Base-by-base conservation (phyloP, 495 filamentous ascomycete species). In the Baudoinia panamericana region DNA sequence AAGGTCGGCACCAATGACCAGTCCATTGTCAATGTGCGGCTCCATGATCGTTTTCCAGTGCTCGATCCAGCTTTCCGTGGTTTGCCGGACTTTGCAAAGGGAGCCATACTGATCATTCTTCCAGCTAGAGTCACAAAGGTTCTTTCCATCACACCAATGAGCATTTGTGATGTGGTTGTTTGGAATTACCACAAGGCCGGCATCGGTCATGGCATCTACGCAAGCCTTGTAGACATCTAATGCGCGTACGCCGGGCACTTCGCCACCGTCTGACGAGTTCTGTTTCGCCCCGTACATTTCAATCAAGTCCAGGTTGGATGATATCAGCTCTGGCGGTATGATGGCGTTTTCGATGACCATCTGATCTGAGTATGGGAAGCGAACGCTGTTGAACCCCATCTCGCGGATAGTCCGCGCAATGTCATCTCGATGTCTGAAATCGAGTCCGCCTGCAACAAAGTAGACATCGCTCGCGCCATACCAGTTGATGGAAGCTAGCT, bases 341-440 rank as follows among this genome's bases (percentile, higher is more conserved):
- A 55, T 43, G 1, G 71, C 72, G 44, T 76, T 75, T 0, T 51
- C 32, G 4, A 63, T 59, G 26, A 76, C 71, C 59, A 76, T 65
- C 60, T 78, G 72, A 48, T 78, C 73, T 9, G 64, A 60, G 56
- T 78, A 78, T 5, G 73, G 73, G 36, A 78, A 46, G 6, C 73
- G 62, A n/a, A 78, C 73, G 50, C 69, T 72, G 57, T 78, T 78
- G 60, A 78, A 78, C 11, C 73, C 73, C 23, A 78, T 54, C 12
- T 42, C 36, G 13, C 65, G 60, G 48, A 76, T 69, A 15, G 64
- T 64, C 16, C 39, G 22, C 1, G 73, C 72, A 40, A 78, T 76
- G 7, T 64, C 61, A 31, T 53, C 57, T 12, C 73, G 70, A 51
- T 76, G 72, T 45, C 64, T 66, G 4, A 70, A 50, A 29, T 78